These are phyloP conservation scores for Talaromyces ruber DNA, from an alignment of 495 filamentous ascomycete genomes.

Conservation along the genomic window DNA sequence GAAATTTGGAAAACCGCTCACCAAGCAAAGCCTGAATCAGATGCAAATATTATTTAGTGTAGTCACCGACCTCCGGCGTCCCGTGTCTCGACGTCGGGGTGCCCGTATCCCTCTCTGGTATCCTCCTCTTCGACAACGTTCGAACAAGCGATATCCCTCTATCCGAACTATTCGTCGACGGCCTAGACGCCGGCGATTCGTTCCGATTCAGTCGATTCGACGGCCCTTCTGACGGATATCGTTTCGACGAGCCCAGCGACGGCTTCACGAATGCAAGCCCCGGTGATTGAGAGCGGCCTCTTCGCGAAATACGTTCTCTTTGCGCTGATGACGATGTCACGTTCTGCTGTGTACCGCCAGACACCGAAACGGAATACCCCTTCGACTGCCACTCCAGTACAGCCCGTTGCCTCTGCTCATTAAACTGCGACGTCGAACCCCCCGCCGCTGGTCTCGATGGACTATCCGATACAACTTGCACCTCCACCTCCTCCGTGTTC, in stretches of 20 bases:
- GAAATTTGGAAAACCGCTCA: background rate
- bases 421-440: background rate
- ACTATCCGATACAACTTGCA: background rate
- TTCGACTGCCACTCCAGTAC: conserved; percentile 1
- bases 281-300: background rate
- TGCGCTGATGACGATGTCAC: background rate
- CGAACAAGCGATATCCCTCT: background rate
- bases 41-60: background rate
- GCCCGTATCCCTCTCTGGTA: background rate
- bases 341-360: background rate
- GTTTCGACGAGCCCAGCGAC: background rate
- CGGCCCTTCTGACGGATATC: background rate
- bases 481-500: background rate
- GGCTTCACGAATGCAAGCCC: background rate
- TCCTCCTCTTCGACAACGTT: background rate
- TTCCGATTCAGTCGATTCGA: background rate
- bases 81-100: background rate
- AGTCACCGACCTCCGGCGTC: background rate
- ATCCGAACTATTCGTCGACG: background rate
- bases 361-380: background rate
- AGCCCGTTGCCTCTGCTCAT: background rate
- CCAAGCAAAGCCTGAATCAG: background rate
- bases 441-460: background rate
- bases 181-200: background rate
- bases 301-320: background rate